phyloP scores from a whole-genome alignment of 2,329 filamentous ascomycete genomes.

The Pyrenophora graminea region DNA sequence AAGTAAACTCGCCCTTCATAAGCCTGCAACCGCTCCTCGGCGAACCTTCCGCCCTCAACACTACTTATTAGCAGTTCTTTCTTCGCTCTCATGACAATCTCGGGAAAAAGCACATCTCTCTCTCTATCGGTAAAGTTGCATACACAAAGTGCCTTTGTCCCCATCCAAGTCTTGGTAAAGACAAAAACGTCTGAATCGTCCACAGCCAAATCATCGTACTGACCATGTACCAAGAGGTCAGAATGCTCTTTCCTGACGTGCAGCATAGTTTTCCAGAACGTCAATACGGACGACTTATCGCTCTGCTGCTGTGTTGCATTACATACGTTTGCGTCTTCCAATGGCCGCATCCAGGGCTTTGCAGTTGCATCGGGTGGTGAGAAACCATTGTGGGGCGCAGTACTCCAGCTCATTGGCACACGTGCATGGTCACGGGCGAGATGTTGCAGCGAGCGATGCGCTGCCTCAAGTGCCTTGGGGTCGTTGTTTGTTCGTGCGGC shows the following conservation, averaged over 20 bases:
- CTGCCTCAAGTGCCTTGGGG: conserved; percentile 49
- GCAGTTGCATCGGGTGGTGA: conserved; percentile 50
- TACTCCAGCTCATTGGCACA: conserved; percentile 71
- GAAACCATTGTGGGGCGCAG: conserved; percentile 63
- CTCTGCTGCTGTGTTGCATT: conserved; percentile 61
- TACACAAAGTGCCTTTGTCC: conserved; percentile 35
- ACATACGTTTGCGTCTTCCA: conserved; percentile 58
- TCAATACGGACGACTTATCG: conserved; percentile 55
- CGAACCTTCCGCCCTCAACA: conserved; percentile 19
- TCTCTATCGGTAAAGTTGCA: conserved; percentile 42
- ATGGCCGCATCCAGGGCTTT: conserved; percentile 64
- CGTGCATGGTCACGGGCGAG: conserved; percentile 69
- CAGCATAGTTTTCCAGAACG: conserved; percentile 65
- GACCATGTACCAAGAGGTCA: conserved; percentile 65
- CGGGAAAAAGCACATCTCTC: conserved; percentile 43
- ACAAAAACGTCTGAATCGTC: conserved; percentile 63
- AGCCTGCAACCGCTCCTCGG: conserved; percentile 26
- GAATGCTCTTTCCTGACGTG: conserved; percentile 59
- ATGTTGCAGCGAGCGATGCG: conserved; percentile 59
- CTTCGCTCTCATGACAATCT: conserved; percentile 35
- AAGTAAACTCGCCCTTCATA: conserved; percentile 41
- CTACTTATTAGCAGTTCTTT: conserved; percentile 32
- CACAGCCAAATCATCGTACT: conserved; percentile 58
- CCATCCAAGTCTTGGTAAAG: conserved; percentile 42
- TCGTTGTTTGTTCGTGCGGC: conserved; percentile 32